phyloP scores from a whole-genome alignment of 176 grass and related monocot genomes.

The Musa beccarii region DNA sequence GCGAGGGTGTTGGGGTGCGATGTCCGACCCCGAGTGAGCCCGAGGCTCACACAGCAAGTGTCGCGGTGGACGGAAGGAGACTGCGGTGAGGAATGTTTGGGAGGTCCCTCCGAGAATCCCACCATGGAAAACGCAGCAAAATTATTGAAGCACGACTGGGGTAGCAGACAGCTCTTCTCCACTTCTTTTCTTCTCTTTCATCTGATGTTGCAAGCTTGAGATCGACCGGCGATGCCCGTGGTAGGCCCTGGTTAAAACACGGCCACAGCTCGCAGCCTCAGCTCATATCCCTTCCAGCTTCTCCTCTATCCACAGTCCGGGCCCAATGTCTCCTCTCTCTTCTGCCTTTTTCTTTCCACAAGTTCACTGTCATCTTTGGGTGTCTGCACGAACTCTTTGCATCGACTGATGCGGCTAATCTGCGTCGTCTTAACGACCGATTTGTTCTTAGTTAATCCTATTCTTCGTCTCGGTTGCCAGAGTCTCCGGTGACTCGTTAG shows the following conservation, averaged over 20 bases:
- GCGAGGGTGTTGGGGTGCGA: too few relatives aligned
- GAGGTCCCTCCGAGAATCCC: not conserved
- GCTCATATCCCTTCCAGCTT: not conserved
- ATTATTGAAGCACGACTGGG: not conserved
- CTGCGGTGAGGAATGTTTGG: not conserved
- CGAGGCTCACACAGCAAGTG: too few relatives aligned
- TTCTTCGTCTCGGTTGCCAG: too few relatives aligned
- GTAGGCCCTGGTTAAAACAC: not conserved
- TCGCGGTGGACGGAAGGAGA: not conserved
- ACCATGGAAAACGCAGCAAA: not conserved
- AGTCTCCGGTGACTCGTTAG: too few relatives aligned
- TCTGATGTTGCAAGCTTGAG: not conserved
- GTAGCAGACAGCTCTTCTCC: not conserved
- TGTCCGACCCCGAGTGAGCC: too few relatives aligned
- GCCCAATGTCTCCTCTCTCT: not conserved
- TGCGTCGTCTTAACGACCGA: too few relatives aligned
- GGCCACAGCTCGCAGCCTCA: not conserved
- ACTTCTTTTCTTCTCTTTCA: slow-evolving; percentile 2
- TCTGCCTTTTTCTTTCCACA: too few relatives aligned
- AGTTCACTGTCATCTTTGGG: too few relatives aligned
- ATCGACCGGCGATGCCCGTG: not conserved
- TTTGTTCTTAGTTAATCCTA: too few relatives aligned
- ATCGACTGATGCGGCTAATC: too few relatives aligned
- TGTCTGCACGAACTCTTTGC: too few relatives aligned
- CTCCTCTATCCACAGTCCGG: not conserved